phyloP scores from a whole-genome alignment of 495 filamentous ascomycete genomes.

The Talaromyces stipitatus region DNA sequence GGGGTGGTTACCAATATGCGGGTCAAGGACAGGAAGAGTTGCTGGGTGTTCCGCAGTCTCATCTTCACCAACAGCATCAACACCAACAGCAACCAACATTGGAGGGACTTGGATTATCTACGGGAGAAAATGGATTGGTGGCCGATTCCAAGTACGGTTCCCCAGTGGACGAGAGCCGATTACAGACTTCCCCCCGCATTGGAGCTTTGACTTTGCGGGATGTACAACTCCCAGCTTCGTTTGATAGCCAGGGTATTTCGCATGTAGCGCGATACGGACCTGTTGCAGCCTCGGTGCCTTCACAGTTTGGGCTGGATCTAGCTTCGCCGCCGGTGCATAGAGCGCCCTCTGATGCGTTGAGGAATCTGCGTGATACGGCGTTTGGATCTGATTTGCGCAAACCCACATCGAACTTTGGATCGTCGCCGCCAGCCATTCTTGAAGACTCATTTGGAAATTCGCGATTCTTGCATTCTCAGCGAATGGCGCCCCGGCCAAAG shows the following conservation, averaged over 20 bases:
- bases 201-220: conserved; percentile 73
- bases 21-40: conserved; percentile 30
- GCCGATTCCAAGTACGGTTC: conserved; percentile 83
- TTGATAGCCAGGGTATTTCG: conserved; percentile 93
- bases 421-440: conserved; percentile 51
- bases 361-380: conserved; percentile 74
- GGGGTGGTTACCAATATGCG: conserved; percentile 20
- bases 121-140: conserved; percentile 72
- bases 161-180: conserved; percentile 66
- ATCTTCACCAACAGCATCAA: conserved; percentile 22
- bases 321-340: conserved; percentile 59
- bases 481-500: conserved; percentile 52
- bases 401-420: conserved; percentile 49
- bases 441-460: conserved; percentile 52
- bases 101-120: conserved; percentile 48
- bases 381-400: conserved; percentile 63
- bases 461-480: conserved; percentile 78
- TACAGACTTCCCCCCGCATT: conserved; percentile 57
- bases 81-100: conserved; percentile 23
- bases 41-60: conserved; percentile 31
- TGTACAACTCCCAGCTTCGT: conserved; percentile 88
- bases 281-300: conserved; percentile 86
- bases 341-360: conserved; percentile 64
- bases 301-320: conserved; percentile 78
- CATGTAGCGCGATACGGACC: conserved; percentile 84